These are phyloP conservation scores for Pelagophyceae sp. DNA, from an alignment of 352 stramenopile genomes.

Conservation along the genomic window DNA sequence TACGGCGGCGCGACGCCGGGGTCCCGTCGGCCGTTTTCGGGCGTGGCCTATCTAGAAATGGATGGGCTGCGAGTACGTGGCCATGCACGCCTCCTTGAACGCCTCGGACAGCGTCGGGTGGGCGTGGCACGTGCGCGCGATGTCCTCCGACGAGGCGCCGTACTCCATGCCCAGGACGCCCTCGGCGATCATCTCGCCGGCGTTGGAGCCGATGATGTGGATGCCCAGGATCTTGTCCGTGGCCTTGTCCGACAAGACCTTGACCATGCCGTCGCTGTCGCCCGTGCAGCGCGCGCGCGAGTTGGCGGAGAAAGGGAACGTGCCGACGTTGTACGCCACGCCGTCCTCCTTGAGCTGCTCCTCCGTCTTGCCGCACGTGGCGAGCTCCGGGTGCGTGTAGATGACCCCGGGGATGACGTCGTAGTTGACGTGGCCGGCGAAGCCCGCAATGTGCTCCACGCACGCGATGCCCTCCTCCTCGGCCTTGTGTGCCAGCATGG, in stretches of 20 bases:
- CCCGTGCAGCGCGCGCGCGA: slow-evolving; percentile 83
- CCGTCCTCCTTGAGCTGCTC: slow-evolving; percentile 90
- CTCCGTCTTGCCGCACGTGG: slow-evolving; percentile 90
- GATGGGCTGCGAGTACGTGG: slow-evolving; percentile 95
- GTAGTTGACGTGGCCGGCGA: slow-evolving; percentile 97
- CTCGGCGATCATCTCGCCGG: slow-evolving; percentile 98
- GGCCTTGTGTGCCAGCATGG: slow-evolving; percentile 98
- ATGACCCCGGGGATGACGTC: slow-evolving; percentile 96
- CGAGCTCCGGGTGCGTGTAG: slow-evolving; percentile 93
- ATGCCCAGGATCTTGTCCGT: slow-evolving; percentile 95
- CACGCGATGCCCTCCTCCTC: slow-evolving; percentile 97
- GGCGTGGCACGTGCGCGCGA: slow-evolving; percentile 95
- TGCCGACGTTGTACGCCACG: slow-evolving; percentile 89
- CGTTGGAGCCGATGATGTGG: slow-evolving; percentile 98
- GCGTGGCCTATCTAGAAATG: slow-evolving; percentile 80
- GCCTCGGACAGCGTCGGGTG: slow-evolving; percentile 95
- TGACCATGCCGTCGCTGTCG: slow-evolving; percentile 89
- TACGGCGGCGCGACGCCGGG: too few relatives aligned
- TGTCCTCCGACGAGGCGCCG: slow-evolving; percentile 91
- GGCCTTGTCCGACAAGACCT: slow-evolving; percentile 91
- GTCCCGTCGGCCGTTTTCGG: too few relatives aligned
- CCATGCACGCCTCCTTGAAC: slow-evolving; percentile 97
- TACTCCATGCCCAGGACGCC: slow-evolving; percentile 97
- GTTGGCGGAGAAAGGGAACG: slow-evolving; percentile 96
- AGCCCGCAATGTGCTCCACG: slow-evolving; percentile 91